Base-by-base conservation (phyloP, 306 rosid species). In the Malus asiatica region DNA sequence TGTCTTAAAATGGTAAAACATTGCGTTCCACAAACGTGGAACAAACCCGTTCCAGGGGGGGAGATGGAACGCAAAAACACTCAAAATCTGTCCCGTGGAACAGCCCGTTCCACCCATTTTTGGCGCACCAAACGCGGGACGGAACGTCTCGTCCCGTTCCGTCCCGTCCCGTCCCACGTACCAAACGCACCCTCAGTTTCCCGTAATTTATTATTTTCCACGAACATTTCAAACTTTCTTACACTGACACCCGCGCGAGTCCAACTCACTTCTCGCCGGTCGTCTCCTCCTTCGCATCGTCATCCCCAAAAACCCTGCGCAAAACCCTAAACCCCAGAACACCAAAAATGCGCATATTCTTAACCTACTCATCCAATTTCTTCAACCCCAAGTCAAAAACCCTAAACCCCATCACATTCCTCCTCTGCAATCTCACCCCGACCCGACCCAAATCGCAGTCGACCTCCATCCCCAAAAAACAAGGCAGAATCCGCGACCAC, bases 381-480 rank as follows among this genome's bases (percentile, higher is more conserved):
- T 45, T 85, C 73, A 81, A 52, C 12, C 73, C 76, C 82, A 78
- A 42, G 32, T n/a, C 57, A 68, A 22, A 69, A 74, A 40, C 35
- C 45, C 76, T 72, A 61, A 45, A 76, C 23, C 71, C 58, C 74
- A 53, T 66, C 5, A 71, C 78, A 9, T 58, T 16, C 42, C 33
- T 86, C 66, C 82, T 82, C 78, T 70, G 20, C 69, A 78, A 64
- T 71, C 59, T 79, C 73, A 66, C 55, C 71, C 65, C 57, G 42
- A 25, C 81, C 1, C 69, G 95, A 79, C 80, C 68, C 77, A 78
- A 82, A 89, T 81, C 96, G 3, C 89, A 89, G 73, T 95, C 96
- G 81, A 92, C 96, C 76, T 70, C 93, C 78, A 88, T 92, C 23
- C 93, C 97, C 65, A 95, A 84, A 64, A 95, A 92, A 63, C 84